These are phyloP conservation scores for Mrakia blollopis DNA, from an alignment of 768 basidiomycete genomes.

Conservation along the genomic window DNA sequence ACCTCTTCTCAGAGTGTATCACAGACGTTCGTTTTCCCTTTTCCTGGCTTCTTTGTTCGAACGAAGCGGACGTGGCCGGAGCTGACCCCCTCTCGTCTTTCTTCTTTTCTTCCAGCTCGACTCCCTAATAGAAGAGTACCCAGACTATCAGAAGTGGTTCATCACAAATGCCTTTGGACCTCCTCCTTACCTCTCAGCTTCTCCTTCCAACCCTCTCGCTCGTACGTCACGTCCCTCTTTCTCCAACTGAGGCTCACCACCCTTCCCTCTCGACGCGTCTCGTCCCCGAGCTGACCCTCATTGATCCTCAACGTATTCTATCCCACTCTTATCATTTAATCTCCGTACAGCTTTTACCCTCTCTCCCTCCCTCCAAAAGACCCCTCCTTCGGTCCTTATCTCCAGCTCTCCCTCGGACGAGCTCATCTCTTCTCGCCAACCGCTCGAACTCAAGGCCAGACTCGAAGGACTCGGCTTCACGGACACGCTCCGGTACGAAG, in stretches of 20 bases:
- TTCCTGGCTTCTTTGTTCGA: not conserved
- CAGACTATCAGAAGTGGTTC: slow-evolving; percentile 28
- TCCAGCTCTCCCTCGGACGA: slow-evolving; percentile 18
- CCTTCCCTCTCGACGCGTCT: not conserved
- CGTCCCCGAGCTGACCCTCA: too few relatives aligned
- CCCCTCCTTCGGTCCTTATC: not conserved
- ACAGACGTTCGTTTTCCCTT: slow-evolving; percentile 11
- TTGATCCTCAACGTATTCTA: not conserved
- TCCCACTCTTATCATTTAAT: not conserved
- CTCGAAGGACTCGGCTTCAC: slow-evolving; percentile 13
- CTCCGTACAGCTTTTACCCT: not conserved
- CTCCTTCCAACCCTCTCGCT: slow-evolving; percentile 26
- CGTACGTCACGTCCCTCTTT: not conserved
- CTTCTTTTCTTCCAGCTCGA: slow-evolving; percentile 12
- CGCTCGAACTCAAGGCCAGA: not conserved
- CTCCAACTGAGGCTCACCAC: too few relatives aligned
- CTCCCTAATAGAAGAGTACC: slow-evolving; percentile 26
- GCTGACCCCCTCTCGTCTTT: not conserved
- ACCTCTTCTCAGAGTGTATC: slow-evolving; percentile 27
- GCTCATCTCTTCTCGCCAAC: slow-evolving; percentile 22
- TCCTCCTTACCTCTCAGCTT: slow-evolving; percentile 24
- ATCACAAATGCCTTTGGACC: slow-evolving; percentile 30
- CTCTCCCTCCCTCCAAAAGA: not conserved
- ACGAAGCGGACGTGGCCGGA: not conserved
- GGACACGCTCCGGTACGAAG: not conserved